Base-by-base conservation (phyloP, 2,329 filamentous ascomycete genomes). In the Aspergillus sp. region DNA sequence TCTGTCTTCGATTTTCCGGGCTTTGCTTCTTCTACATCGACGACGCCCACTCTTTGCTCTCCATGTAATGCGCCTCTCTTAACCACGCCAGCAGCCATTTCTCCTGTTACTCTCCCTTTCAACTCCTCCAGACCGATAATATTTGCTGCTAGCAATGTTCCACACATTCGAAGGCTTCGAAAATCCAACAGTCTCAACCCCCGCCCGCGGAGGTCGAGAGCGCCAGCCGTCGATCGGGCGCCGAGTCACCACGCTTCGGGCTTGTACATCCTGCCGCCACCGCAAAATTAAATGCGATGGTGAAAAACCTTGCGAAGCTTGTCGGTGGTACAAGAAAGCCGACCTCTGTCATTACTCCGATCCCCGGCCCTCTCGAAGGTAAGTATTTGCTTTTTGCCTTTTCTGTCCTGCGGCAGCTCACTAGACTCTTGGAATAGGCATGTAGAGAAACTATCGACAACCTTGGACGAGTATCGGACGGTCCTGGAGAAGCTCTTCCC, bases 281-380 rank as follows among this genome's bases (percentile, higher is more conserved):
- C 84, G 90, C 61, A 95, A 93, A 75, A 93, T 93, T 55, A 87
- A 90, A 62, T 95, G 90, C 70, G 90, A 93, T 76, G 90, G 90
- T 55, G 84, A 88, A 64, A 88, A 91, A 68, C 90, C 90, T 11
- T 95, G 90, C 70, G 89, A 90, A 39, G 90, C 92, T 70, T 95
- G 90, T 71, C 83, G 90, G 57, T 92, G 90, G 73, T 93, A 91
- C 70, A 86, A 90, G 56, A 89, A 90, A 61, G 88, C 89, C 4
- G 90, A 92, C 71, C 82, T 86, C 55, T 93, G 90, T 70, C 87
- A 88, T 67, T 93, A 93, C 73, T 88, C 91, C 64, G 91, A 93
- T 75, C 90, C 91, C 62, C 83, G 89, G 15, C 90, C 90, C 0
- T 93, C 90, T 8, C 84, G 89, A 73, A 92, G 90, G 88, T 89